phyloP scores from a whole-genome alignment of 2,329 filamentous ascomycete genomes.

The Venturia asperata region DNA sequence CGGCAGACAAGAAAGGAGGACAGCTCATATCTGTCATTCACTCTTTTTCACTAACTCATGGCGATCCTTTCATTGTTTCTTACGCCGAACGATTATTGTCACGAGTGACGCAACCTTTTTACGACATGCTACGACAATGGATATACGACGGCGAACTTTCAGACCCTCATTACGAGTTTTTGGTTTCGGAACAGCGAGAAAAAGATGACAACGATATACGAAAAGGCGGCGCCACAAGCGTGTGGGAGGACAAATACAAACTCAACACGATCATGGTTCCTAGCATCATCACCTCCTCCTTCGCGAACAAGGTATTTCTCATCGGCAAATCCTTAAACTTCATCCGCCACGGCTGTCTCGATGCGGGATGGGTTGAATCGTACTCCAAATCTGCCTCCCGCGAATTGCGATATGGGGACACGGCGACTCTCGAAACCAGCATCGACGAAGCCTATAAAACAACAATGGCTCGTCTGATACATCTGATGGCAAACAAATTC shows the following conservation, averaged over 20 bases:
- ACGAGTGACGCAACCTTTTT: slow-evolving; percentile 89
- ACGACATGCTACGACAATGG: slow-evolving; percentile 92
- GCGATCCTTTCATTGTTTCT: slow-evolving; percentile 85
- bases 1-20: slow-evolving; percentile 64
- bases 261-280: slow-evolving; percentile 80
- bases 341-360: slow-evolving; percentile 89
- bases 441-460: slow-evolving; percentile 98
- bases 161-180: slow-evolving; percentile 95
- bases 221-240: slow-evolving; percentile 64
- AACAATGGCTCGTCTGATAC: slow-evolving; percentile 89
- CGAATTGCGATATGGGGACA: slow-evolving; percentile 87
- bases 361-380: slow-evolving; percentile 89
- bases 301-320: slow-evolving; percentile 91
- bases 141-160: slow-evolving; percentile 97
- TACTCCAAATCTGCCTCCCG: slow-evolving; percentile 92
- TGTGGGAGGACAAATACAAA: slow-evolving; percentile 97
- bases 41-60: slow-evolving; percentile 84
- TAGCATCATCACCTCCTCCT: slow-evolving; percentile 85
- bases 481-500: slow-evolving; percentile 93
- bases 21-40: slow-evolving; percentile 92
- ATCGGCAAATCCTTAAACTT: slow-evolving; percentile 98
- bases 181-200: slow-evolving; percentile 75
- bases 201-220: slow-evolving; percentile 33
- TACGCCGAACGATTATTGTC: slow-evolving; percentile 85
- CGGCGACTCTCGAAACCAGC: slow-evolving; percentile 79